phyloP scores from a whole-genome alignment of 805 yeast species.

The Jamesozyma jinghongensis region DNA sequence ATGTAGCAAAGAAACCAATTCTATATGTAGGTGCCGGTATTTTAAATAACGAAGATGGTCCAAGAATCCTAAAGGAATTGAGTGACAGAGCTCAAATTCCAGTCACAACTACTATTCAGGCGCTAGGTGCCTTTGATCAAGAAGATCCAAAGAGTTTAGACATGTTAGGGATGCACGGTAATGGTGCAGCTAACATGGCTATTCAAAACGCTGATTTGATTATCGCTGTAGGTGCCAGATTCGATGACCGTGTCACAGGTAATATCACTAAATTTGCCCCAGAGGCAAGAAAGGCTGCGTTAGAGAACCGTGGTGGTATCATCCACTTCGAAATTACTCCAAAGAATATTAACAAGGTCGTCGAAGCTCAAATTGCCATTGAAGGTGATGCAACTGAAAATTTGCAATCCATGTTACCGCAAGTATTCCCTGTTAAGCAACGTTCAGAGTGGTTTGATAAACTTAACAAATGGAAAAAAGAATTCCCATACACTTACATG shows the following conservation, averaged over 20 bases:
- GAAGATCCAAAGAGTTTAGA: conserved; percentile 81
- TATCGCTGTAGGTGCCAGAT: conserved; percentile 92
- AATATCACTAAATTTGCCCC: conserved; percentile 85
- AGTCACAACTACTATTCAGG: conserved; percentile 92
- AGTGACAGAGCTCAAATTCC: conserved; percentile 90
- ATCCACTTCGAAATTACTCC: conserved; percentile 94
- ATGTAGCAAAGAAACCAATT: conserved; percentile 78
- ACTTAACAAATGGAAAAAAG: conserved; percentile 72
- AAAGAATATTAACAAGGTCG: conserved; percentile 95
- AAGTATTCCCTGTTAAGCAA: conserved; percentile 49
- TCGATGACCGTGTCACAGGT: conserved; percentile 97
- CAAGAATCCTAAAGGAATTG: conserved; percentile 66
- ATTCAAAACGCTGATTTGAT: conserved; percentile 90
- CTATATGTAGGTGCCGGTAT: conserved; percentile 91
- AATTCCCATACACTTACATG: conserved; percentile 80
- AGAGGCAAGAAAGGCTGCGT: conserved; percentile 80
- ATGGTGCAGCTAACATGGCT: conserved; percentile 89
- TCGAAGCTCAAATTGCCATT: conserved; percentile 89
- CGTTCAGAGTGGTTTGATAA: conserved; percentile 75
- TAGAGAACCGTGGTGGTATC: conserved; percentile 87
- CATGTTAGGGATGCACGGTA: conserved; percentile 98
- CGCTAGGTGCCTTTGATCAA: conserved; percentile 91
- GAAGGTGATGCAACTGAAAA: conserved; percentile 92
- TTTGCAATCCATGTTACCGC: conserved; percentile 63
- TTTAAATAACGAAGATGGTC: conserved; percentile 70